These are phyloP conservation scores for Limtongia smithiae DNA, from an alignment of 805 yeast species.

Conservation along the genomic window DNA sequence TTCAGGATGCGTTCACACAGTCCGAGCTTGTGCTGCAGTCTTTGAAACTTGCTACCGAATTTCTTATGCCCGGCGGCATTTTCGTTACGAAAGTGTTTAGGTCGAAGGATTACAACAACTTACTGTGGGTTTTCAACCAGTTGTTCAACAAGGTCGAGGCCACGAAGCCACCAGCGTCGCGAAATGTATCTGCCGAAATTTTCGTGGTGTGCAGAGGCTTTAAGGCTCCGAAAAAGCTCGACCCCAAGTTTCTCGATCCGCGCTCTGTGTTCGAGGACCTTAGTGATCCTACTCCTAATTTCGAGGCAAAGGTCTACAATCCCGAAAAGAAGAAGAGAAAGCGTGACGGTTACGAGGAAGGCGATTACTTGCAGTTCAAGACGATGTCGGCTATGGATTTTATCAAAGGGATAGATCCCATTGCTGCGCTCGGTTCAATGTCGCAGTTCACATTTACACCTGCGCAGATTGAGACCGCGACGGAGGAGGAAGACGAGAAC, in stretches of 20 bases:
- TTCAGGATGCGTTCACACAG: conserved; percentile 98
- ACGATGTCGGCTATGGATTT: conserved; percentile 74
- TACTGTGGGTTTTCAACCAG: conserved; percentile 97
- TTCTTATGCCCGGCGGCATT: conserved; percentile 85
- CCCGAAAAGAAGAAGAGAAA: conserved; percentile 88
- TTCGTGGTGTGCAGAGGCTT: conserved; percentile 95
- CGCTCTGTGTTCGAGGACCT: conserved; percentile 92
- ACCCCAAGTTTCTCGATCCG: conserved; percentile 88
- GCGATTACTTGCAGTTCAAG: conserved; percentile 72
- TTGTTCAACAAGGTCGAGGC: conserved; percentile 96
- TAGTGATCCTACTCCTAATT: conserved; percentile 51
- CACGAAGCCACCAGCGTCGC: conserved; percentile 97
- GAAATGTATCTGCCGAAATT: conserved; percentile 98
- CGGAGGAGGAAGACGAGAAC: not conserved
- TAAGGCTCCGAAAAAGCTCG: conserved; percentile 93
- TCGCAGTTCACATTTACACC: conserved; percentile 58
- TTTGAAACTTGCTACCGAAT: conserved; percentile 88
- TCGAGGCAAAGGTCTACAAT: conserved; percentile 88
- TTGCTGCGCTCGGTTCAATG: conserved; percentile 70
- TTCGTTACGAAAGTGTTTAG: conserved; percentile 96
- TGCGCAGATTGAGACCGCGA: conserved; percentile 3
- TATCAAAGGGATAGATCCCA: conserved; percentile 76
- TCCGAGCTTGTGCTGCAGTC: conserved; percentile 94
- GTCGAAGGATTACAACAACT: conserved; percentile 96
- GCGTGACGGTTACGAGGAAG: conserved; percentile 97